phyloP scores from a whole-genome alignment of 108 stramenopile species.

The Cyclotella choctawhatcheeana region DNA sequence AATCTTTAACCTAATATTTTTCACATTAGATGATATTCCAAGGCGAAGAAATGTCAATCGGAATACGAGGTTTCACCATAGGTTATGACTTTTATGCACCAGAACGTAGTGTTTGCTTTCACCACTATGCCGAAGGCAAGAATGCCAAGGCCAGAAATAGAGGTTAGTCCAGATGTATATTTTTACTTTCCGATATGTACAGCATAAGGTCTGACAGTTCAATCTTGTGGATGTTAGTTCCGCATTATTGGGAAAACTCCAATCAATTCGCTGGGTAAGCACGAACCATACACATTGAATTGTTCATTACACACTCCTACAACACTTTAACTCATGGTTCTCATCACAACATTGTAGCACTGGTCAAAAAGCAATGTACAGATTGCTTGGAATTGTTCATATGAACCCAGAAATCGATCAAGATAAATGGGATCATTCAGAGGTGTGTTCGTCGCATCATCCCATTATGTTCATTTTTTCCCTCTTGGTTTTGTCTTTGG shows the following conservation, averaged over 20 bases:
- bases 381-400: slow-evolving; percentile 85
- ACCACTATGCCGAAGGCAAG: slow-evolving; percentile 85
- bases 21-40: slow-evolving; percentile 81
- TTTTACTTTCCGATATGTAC: too few relatives aligned
- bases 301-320: background rate
- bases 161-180: background rate
- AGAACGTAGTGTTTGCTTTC: slow-evolving; percentile 84
- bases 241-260: slow-evolving; percentile 79
- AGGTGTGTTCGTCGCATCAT: slow-evolving; percentile 27
- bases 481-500: background rate
- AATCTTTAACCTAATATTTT: slow-evolving; percentile 25
- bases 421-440: slow-evolving; percentile 58
- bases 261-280: slow-evolving; percentile 52
- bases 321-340: background rate
- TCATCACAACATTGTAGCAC: slow-evolving; percentile 15
- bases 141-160: slow-evolving; percentile 67
- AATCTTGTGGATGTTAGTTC: slow-evolving; percentile 30
- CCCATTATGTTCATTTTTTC: background rate
- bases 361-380: slow-evolving; percentile 77
- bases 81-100: slow-evolving; percentile 94
- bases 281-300: too few relatives aligned
- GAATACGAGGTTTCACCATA: slow-evolving; percentile 85
- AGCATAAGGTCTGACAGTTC: too few relatives aligned
- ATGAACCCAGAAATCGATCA: slow-evolving; percentile 83
- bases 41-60: slow-evolving; percentile 92